Conservation (phyloP, 192 early-diverging fungal genomes). For the Coemansia aciculifera region DNA sequence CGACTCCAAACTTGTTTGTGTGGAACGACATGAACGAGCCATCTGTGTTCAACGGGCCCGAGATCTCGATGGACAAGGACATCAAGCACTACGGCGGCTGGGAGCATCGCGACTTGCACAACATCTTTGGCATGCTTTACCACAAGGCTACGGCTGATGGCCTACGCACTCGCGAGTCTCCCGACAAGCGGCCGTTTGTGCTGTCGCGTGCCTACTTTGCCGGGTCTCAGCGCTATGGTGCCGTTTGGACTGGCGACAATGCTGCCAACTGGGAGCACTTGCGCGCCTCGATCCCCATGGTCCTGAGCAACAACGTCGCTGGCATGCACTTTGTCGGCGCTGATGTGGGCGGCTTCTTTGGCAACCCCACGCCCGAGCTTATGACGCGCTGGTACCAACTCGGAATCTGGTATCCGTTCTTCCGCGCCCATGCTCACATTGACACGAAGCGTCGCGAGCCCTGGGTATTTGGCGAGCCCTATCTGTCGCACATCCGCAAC, state of each 20-base stretch:
- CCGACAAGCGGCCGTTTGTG: conserved; percentile 82
- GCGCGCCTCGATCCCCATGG: conserved; percentile 80
- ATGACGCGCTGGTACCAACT: conserved; percentile 97
- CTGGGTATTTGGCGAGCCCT: conserved; percentile 90
- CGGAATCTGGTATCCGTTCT: conserved; percentile 94
- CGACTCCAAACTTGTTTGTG: conserved; percentile 76
- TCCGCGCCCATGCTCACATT: conserved; percentile 96
- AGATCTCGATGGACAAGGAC: conserved; percentile 96
- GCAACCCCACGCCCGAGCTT: conserved; percentile 87
- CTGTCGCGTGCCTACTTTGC: conserved; percentile 96
- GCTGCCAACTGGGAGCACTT: conserved; percentile 87
- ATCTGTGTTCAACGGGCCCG: conserved; percentile 94
- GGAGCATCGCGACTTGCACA: conserved; percentile 97
- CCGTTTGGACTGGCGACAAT: conserved; percentile 99
- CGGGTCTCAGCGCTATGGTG: conserved; percentile 92
- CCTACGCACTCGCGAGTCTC: conserved; percentile 60
- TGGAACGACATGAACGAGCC: conserved; percentile 99
- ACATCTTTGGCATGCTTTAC: conserved; percentile 85
- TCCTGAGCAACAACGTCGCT: conserved; percentile 79
- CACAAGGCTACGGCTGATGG: conserved; percentile 88
- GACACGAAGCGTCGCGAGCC: conserved; percentile 97
- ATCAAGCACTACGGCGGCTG: conserved; percentile 79
- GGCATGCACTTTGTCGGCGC: conserved; percentile 93
- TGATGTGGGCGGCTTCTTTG: conserved; percentile 98
- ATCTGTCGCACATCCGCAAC: conserved; percentile 73